Evolutionary conservation across 768 basidiomycete species (phyloP), one percentile per base, ranked within the genome.

Genomic region (Lactarius trivialis): DNA sequence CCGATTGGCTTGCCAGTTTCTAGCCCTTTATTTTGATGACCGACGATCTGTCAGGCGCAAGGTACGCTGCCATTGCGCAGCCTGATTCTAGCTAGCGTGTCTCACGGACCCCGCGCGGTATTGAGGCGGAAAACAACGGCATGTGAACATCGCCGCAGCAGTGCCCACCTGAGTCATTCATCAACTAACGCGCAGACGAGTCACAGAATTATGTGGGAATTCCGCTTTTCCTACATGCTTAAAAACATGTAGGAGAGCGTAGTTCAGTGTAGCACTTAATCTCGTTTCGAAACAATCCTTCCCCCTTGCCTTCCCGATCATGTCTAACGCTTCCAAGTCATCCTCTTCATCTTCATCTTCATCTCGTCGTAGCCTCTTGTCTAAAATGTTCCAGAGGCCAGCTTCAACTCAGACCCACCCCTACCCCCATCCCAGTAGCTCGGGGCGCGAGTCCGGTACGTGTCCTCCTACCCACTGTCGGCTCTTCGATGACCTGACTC

Each of bases 361-460:
- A 9, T 26, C 43, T 28, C 56, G 33, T 33, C 21, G 45, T 21
- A 19, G 33, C 9, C 21, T 49, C 34, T 36, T 58, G 5, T 34
- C 56, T 14, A 58, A 58, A 45, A 58, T 58, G 30, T 49, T 58
- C 45, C 56, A 12, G 15, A 58, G 48, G 45, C 7, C 32, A 3
- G 33, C 7, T 36, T 33, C 45, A 14, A 14, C 45, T 11, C 56
- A 26, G 7, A 4, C 45, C 4, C 45, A 24, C 9, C 24, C 56
- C 6, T 19, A n/a, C 33, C 5, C 28, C 12, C 8, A 58, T 12
- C 6, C 19, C 32, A 36, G 34, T 32, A 14, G 21, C 4, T n/a
- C 12, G 33, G 30, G 33, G 15, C 21, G 33, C n/a, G 15, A 36
- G 33, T 49, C 56, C n/a, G 32, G 56, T 58, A 58, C 34, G 56